Percentiles rank a stretch among this genome's conserved stretches.
phyloP scores from a whole-genome alignment of 352 stramenopile genomes.

The Pythium pectinolyticum region DNA sequence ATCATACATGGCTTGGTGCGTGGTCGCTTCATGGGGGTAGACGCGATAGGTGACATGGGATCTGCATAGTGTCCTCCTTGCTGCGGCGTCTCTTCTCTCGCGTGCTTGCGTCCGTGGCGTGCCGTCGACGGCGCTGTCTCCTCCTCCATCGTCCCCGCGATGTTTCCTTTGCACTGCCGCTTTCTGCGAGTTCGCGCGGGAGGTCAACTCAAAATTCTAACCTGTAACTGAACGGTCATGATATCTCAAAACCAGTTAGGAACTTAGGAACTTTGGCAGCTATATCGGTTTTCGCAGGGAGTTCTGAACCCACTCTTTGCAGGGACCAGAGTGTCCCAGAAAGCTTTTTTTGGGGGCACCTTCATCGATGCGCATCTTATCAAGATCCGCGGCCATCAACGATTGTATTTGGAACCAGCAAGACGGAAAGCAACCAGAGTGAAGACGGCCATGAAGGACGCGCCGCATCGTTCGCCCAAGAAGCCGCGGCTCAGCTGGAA shows the following conservation, averaged over 20 bases:
- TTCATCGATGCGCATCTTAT: constrained; percentile 5
- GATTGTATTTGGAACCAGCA: neutral
- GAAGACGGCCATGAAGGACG: constrained; percentile 24
- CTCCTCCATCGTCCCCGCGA: constrained; percentile 19
- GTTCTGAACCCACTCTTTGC: neutral
- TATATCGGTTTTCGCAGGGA: constrained; percentile 10
- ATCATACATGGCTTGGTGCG: constrained; percentile 45
- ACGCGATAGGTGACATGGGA: constrained; percentile 79
- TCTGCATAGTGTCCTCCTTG: constrained; percentile 70
- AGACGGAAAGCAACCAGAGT: constrained; percentile 4
- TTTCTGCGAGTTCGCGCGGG: constrained; percentile 13
- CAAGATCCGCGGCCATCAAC: neutral
- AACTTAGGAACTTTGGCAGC: constrained; percentile 9
- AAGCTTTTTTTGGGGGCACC: constrained; percentile 16
- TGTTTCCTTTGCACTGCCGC: constrained; percentile 20
- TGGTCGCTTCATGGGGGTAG: constrained; percentile 79
- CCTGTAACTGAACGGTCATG: constrained; percentile 15
- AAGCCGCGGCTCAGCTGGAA: constrained; percentile 53
- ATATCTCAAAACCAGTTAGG: constrained; percentile 16
- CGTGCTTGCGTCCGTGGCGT: constrained; percentile 20
- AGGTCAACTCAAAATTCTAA: constrained; percentile 22
- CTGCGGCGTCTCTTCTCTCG: constrained; percentile 12
- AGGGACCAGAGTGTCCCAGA: neutral
- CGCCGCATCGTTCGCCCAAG: constrained; percentile 32
- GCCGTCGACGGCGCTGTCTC: neutral